These are phyloP conservation scores for Brassica juncea DNA, from an alignment of 345 rosid species.

Conservation along the genomic window DNA sequence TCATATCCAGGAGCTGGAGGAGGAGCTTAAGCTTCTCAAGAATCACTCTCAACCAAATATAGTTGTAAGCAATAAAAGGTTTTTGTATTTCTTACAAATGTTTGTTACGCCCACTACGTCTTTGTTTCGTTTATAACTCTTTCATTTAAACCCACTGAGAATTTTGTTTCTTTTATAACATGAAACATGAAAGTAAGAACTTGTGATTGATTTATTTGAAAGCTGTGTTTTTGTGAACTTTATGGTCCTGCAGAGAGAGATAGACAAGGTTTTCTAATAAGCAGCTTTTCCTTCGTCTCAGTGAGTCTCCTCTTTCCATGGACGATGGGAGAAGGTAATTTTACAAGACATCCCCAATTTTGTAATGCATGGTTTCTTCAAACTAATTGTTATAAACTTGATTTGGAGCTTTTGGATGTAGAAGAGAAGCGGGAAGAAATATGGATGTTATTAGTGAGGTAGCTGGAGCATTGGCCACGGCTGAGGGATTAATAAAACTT, in stretches of 20 bases:
- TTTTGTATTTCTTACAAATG: too few relatives aligned
- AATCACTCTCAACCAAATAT: not conserved
- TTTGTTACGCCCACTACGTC: not conserved
- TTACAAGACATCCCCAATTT: not conserved
- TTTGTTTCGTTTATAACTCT: not conserved
- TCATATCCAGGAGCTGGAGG: not conserved
- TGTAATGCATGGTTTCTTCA: not conserved
- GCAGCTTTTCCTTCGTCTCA: too few relatives aligned
- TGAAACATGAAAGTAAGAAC: too few relatives aligned
- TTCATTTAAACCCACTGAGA: too few relatives aligned
- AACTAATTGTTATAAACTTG: not conserved
- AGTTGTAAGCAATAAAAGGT: too few relatives aligned
- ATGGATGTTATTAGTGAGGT: not conserved
- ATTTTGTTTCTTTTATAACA: too few relatives aligned
- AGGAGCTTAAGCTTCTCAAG: not conserved
- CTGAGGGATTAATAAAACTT: too few relatives aligned
- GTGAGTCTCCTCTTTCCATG: conserved; percentile 35
- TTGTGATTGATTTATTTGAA: not conserved
- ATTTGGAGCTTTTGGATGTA: conserved; percentile 45
- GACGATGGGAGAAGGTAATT: conserved; percentile 47
- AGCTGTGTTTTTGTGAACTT: not conserved
- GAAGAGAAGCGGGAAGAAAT: conserved; percentile 47
- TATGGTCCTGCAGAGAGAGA: not conserved
- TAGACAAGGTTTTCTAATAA: not conserved
- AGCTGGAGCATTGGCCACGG: too few relatives aligned